Percentiles rank a stretch among this genome's conserved stretches.
Conservation (phyloP, 2,329 filamentous ascomycete genomes). For the Fusarium zealandicum region DNA sequence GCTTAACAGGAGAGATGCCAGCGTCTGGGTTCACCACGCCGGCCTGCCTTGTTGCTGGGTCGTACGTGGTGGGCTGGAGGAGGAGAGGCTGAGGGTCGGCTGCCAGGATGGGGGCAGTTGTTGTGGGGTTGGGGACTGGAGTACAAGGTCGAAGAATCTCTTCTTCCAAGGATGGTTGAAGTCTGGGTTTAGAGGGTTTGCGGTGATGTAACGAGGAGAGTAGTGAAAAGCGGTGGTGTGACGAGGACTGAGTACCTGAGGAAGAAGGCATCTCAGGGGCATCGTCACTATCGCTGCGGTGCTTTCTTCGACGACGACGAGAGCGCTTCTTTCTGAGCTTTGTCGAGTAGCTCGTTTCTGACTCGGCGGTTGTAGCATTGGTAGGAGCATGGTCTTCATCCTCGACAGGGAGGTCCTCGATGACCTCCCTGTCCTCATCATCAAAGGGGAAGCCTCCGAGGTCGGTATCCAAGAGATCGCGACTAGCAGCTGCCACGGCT, state of each 20-base stretch:
- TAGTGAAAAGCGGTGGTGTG: slow-evolving; percentile 27
- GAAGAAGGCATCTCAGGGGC: slow-evolving; percentile 26
- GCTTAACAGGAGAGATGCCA: slow-evolving; percentile 64
- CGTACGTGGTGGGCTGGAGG: slow-evolving; percentile 65
- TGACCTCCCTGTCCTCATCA: slow-evolving; percentile 44
- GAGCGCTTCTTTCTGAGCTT: slow-evolving; percentile 56
- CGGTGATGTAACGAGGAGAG: slow-evolving; percentile 23
- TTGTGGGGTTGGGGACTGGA: slow-evolving; percentile 47
- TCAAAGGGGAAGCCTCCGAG: slow-evolving; percentile 50
- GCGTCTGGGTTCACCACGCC: slow-evolving; percentile 44
- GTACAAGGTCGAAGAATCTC: slow-evolving; percentile 38
- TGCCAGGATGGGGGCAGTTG: slow-evolving; percentile 59
- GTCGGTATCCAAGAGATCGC: slow-evolving; percentile 54
- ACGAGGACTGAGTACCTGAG: slow-evolving; percentile 27
- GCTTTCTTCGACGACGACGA: slow-evolving; percentile 49
- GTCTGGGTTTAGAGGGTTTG: slow-evolving; percentile 38
- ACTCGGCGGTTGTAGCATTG: slow-evolving; percentile 19
- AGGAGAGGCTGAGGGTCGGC: slow-evolving; percentile 60
- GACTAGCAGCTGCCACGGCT: slow-evolving; percentile 61
- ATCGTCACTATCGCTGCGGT: slow-evolving; percentile 43
- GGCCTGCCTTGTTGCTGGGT: slow-evolving; percentile 47
- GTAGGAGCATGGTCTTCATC: slow-evolving; percentile 10
- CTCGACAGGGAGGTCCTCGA: slow-evolving; percentile 40
- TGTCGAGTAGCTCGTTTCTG: slow-evolving; percentile 52
- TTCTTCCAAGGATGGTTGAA: slow-evolving; percentile 38